These are phyloP conservation scores for Chrysopogon serrulatus DNA, from an alignment of 176 grass and related monocot genomes.

Conservation along the genomic window DNA sequence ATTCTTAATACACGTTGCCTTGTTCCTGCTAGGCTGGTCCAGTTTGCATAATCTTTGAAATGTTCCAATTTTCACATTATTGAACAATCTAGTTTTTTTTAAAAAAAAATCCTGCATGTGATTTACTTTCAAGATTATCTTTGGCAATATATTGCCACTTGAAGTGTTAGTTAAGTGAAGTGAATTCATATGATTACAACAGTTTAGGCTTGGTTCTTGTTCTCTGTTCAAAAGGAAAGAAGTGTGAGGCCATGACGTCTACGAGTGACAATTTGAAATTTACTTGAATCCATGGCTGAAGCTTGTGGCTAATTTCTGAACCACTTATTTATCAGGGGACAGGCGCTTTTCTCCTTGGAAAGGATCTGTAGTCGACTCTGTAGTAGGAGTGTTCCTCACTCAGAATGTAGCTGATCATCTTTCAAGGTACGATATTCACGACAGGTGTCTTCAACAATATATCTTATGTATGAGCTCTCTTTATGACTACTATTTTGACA, in stretches of 20 bases:
- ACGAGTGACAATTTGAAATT: neutral
- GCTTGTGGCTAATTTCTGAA: neutral
- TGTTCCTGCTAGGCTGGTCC: neutral
- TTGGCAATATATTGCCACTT: neutral
- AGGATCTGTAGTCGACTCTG: constrained; percentile 81
- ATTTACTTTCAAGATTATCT: constrained; percentile 11
- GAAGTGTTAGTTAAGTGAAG: neutral
- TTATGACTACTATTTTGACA: constrained; percentile 23
- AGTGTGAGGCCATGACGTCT: neutral
- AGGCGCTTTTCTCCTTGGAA: constrained; percentile 83
- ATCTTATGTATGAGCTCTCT: neutral
- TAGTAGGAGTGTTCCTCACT: constrained; percentile 81
- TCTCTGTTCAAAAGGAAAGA: constrained; percentile 11
- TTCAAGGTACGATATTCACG: constrained; percentile 50
- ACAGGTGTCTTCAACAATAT: neutral
- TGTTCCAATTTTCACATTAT: neutral
- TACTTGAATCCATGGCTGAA: neutral
- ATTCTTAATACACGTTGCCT: neutral
- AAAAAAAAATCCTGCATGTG: neutral
- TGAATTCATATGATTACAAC: neutral
- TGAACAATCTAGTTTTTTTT: neutral
- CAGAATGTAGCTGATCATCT: constrained; percentile 86
- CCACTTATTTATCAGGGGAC: constrained; percentile 50
- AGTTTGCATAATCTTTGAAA: neutral
- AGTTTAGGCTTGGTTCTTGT: neutral